Percentiles rank a stretch among this genome's conserved stretches.
These are phyloP conservation scores for Globisporangium middletonii DNA, from an alignment of 352 stramenopile genomes.

Conservation along the genomic window DNA sequence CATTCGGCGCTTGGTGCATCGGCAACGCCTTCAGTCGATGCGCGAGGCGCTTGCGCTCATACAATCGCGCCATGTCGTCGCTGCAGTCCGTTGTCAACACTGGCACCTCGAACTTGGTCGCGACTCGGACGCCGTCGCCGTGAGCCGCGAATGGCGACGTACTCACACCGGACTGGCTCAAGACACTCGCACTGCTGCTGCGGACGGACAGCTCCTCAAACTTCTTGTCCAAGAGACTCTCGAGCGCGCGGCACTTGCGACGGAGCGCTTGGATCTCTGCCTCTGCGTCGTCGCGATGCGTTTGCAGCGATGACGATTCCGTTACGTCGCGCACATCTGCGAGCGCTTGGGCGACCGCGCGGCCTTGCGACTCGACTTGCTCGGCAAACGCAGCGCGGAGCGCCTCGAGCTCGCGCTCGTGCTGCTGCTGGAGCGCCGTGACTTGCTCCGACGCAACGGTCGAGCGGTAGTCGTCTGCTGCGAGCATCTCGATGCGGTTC, in stretches of 20 bases:
- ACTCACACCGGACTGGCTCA: constrained; percentile 22
- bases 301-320: not conserved
- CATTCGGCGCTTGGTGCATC: constrained; percentile 1
- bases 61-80: too few species aligned
- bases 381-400: constrained; percentile 19
- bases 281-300: constrained; percentile 5
- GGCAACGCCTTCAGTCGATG: constrained; percentile 17
- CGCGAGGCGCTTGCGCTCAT: too few species aligned
- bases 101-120: too few species aligned
- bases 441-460: constrained; percentile 13
- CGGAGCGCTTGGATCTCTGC: constrained; percentile 34
- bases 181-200: constrained; percentile 14
- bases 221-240: constrained; percentile 52
- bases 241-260: constrained; percentile 40
- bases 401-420: constrained; percentile 14
- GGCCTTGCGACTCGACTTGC: constrained; percentile 16
- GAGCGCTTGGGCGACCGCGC: constrained; percentile 14
- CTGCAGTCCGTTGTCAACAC: too few species aligned
- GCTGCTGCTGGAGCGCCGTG: constrained; percentile 7
- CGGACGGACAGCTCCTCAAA: constrained; percentile 34
- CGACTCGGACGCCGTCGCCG: too few species aligned
- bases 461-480: constrained; percentile 11
- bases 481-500: constrained; percentile 8
- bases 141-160: not conserved
- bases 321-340: constrained; percentile 3